Evolutionary conservation across 2,329 filamentous ascomycete species (phyloP).

Genomic region (Colletotrichum sansevieriae): DNA sequence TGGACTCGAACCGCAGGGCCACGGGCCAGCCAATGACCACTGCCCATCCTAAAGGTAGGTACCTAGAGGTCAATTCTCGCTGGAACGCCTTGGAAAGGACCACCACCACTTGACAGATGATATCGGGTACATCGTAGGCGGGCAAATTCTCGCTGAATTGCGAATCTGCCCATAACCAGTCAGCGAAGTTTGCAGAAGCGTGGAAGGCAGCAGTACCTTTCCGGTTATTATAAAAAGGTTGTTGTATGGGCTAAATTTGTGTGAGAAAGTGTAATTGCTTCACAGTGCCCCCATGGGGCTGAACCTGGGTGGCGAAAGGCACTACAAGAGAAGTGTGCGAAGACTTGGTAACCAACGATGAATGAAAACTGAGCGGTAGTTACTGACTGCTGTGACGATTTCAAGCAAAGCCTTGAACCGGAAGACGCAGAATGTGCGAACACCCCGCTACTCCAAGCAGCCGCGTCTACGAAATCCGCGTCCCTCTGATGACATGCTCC

Average conservation of each 20-base stretch:
- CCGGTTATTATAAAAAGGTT: no score
- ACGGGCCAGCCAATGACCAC: slow-evolving; percentile 27
- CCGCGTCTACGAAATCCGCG: neutral
- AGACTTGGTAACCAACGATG: no score
- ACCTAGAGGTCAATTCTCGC: slow-evolving; percentile 40
- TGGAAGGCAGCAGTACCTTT: no score
- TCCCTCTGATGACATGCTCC: slow-evolving; percentile 4
- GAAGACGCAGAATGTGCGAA: neutral
- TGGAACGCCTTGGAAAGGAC: slow-evolving; percentile 29
- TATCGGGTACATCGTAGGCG: slow-evolving; percentile 3
- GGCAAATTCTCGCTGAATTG: slow-evolving; percentile 41
- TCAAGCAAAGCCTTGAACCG: no score
- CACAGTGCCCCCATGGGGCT: no score
- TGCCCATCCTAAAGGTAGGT: neutral
- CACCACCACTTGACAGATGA: neutral
- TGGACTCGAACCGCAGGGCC: slow-evolving; percentile 2
- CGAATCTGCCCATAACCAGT: slow-evolving; percentile 8
- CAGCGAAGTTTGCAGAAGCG: neutral
- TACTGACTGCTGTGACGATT: no score
- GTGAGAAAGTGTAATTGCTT: no score
- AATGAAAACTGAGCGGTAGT: no score
- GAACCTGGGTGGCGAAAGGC: no score
- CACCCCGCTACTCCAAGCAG: neutral
- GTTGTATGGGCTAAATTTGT: no score
- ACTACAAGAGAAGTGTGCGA: no score